These are phyloP conservation scores for Russula olivacea DNA, from an alignment of 768 basidiomycete genomes.

Conservation along the genomic window DNA sequence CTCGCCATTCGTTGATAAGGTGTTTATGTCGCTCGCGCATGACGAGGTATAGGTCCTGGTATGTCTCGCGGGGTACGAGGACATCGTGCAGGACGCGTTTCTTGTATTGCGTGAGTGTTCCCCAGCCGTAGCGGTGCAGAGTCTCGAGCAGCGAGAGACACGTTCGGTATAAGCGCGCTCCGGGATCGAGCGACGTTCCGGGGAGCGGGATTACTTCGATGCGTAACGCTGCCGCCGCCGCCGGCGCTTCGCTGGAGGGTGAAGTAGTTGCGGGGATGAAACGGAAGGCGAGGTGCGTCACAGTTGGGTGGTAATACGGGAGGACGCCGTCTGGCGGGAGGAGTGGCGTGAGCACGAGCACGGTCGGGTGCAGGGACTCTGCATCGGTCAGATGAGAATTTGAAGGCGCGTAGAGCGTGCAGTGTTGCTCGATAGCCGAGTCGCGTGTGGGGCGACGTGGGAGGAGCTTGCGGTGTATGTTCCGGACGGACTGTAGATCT, in stretches of 20 bases:
- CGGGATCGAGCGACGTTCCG: slow-evolving; percentile 40
- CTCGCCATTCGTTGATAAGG: slow-evolving; percentile 68
- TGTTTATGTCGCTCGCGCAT: slow-evolving; percentile 83
- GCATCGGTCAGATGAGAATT: slow-evolving; percentile 19
- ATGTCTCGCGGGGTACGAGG: slow-evolving; percentile 64
- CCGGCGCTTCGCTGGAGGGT: slow-evolving; percentile 13
- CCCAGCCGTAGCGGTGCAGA: slow-evolving; percentile 85
- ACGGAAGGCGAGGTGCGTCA: slow-evolving; percentile 76
- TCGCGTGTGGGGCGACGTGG: slow-evolving; percentile 79
- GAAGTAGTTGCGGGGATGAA: slow-evolving; percentile 39
- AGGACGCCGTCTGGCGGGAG: slow-evolving; percentile 40
- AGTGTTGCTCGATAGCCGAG: slow-evolving; percentile 64
- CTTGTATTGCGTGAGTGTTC: slow-evolving; percentile 71
- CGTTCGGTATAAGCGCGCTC: slow-evolving; percentile 73
- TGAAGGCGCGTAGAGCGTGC: slow-evolving; percentile 52
- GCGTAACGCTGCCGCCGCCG: slow-evolving; percentile 35
- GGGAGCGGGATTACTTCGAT: slow-evolving; percentile 55
- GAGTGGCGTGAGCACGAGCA: slow-evolving; percentile 58
- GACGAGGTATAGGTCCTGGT: slow-evolving; percentile 85
- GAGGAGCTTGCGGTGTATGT: slow-evolving; percentile 62
- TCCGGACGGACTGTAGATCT: slow-evolving; percentile 40
- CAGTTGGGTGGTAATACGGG: slow-evolving; percentile 89
- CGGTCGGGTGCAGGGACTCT: slow-evolving; percentile 26
- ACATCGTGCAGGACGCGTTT: slow-evolving; percentile 85
- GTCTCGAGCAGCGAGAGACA: slow-evolving; percentile 75